These are phyloP conservation scores for Pyronema domesticum DNA, from an alignment of 495 filamentous ascomycete genomes.

Conservation along the genomic window DNA sequence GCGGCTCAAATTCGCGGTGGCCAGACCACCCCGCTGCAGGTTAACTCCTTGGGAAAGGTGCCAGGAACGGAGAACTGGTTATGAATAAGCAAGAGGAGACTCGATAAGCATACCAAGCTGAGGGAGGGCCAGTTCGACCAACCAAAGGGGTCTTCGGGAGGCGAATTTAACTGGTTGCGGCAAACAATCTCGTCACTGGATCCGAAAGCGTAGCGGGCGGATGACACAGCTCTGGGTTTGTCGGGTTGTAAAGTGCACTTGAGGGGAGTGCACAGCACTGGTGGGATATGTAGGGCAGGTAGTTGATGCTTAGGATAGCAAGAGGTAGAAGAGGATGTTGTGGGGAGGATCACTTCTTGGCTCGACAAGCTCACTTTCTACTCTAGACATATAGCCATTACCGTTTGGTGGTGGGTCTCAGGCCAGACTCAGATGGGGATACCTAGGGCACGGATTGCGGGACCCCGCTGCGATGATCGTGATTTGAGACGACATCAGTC, in stretches of 20 bases:
- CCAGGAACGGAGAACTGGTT: background rate
- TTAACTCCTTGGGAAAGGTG: background rate
- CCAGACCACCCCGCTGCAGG: background rate
- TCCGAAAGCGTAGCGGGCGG: background rate
- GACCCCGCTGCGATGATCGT: background rate
- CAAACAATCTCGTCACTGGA: background rate
- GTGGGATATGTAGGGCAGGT: no score
- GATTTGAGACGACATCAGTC: no score
- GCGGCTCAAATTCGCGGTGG: background rate
- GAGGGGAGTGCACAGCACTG: no score
- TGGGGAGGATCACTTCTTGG: background rate
- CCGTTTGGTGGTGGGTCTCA: no score
- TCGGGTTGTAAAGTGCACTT: no score
- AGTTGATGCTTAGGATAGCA: no score
- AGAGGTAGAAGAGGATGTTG: background rate
- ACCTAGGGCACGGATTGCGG: background rate
- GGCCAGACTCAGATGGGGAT: background rate
- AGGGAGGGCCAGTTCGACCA: no score
- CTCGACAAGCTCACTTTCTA: background rate
- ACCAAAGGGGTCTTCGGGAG: no score
- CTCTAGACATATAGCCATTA: background rate
- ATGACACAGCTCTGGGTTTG: background rate
- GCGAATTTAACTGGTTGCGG: background rate
- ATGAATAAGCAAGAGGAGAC: background rate
- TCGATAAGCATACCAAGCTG: no score